Base-by-base conservation (phyloP, 164 flowering plant species). In the Liriodendron chinense region DNA sequence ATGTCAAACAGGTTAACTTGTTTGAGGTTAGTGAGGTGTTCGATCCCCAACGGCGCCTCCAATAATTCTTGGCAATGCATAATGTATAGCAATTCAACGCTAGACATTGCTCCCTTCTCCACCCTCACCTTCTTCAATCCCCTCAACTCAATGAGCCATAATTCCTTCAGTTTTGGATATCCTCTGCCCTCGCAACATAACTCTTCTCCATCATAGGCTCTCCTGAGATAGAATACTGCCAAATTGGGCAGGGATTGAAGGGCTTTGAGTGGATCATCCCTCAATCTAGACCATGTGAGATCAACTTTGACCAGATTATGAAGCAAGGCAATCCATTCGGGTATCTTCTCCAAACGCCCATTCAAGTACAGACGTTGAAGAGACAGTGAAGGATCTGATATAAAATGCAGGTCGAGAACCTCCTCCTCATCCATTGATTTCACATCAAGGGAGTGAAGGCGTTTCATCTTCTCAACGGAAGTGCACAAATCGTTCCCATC, bases 231-330 rank as follows among this genome's bases (percentile, higher is more conserved):
- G 18, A 75, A 66, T 22, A 21, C 26, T 22, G 26, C n/a, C 10
- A 75, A 71, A 21, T 21, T 68, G 18, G 77, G 66, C 13, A 75
- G 53, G 10, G 28, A 47, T 56, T 21, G 16, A 0, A 75, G 77
- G 47, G 20, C 64, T 20, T n/a, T 13, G 28, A 75, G 48, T 9
- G 72, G 72, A 43, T 75, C 72, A 7, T 75, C 47, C 50, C 28
- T 14, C 18, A 75, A 34, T 22, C 53, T 75, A 20, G 77, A 75
- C 72, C 77, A 68, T 1, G 66, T 16, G 26, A 75, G 20, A 8
- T 4, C 2, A 9, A 75, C 7, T 2, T 12, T 20, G 9, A 59
- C 66, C 8, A 75, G 49, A 25, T 75, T 75, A 2, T 56, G 21
- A 34, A 68, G 66, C 13, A 9, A 7, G 1, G 65, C 9, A 68